Base-by-base conservation (phyloP, 495 filamentous ascomycete species). In the Xylaria cubensis region DNA sequence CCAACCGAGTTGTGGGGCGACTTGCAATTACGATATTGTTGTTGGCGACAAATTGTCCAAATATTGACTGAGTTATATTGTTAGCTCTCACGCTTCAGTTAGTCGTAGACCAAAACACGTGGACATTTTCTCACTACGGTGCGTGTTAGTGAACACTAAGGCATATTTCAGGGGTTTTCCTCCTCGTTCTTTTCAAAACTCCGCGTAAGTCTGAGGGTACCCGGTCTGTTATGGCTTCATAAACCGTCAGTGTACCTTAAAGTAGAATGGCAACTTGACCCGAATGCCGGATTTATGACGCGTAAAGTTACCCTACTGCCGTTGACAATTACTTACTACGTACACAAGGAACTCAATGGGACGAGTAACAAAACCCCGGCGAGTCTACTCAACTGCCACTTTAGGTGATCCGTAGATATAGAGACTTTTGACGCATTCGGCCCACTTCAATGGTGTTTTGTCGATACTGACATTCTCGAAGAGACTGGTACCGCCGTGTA, bases 1-100 rank as follows among this genome's bases (percentile, higher is more conserved):
- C 46, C 17, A 34, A 32, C 64, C 64, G 46, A 51, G 36, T 4
- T 24, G 63, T 51, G 63, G 63, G 63, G 9, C 44, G 26, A 58
- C 55, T 58, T 34, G 1, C 32, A 15, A 13, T 4, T 32, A n/a
- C 29, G 56, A 41, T 21, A 39, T 34, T 19, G 56, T 61, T 34
- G 19, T 44, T 44, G 56, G 19, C 56, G 8, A 61, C 29, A 39
- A 10, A 61, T 17, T 39, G 15, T 34, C 3, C 19, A 3, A n/a
- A n/a, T 5, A 34, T 21, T 7, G 29, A 42, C 1, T 8, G 61
- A 13, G 61, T 44, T 42, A n/a, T 64, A 29, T 64, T 64, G 36
- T 42, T n/a, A 32, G 32, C 19, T 59, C 6, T 0, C 39, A n/a
- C 58, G 58, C 58, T 39, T 9, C 58, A n/a, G 32, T 3, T 59